Conservation (phyloP, 2,329 filamentous ascomycete genomes). For the Ceratocystis harringtonii region DNA sequence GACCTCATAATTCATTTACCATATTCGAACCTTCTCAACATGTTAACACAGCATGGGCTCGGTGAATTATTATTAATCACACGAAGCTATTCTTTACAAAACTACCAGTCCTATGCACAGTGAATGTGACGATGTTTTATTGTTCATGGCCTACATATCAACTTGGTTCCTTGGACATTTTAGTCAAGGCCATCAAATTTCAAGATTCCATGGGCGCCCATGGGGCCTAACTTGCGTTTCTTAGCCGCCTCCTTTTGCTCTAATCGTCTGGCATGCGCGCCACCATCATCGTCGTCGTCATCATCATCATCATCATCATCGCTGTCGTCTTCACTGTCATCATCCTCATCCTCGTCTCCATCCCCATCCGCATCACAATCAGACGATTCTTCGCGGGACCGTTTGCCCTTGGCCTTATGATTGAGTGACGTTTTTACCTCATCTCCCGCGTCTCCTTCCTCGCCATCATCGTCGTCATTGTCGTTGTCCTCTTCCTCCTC, state of each 20-base stretch:
- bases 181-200: slow-evolving; percentile 35
- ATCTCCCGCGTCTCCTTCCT: slow-evolving; percentile 20
- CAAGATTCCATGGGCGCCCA: slow-evolving; percentile 37
- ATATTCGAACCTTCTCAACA: too few species aligned
- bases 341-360: slow-evolving; percentile 29
- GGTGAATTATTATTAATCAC: too few species aligned
- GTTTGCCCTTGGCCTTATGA: slow-evolving; percentile 11
- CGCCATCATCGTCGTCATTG: slow-evolving; percentile 28
- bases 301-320: slow-evolving; percentile 29
- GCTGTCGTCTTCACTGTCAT: slow-evolving; percentile 30
- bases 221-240: slow-evolving; percentile 31
- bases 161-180: background rate
- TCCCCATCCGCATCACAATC: slow-evolving; percentile 31
- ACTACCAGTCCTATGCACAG: background rate
- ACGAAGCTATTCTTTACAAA: too few species aligned
- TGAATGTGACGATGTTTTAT: too few species aligned
- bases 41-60: too few species aligned
- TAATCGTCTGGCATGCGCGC: slow-evolving; percentile 4
- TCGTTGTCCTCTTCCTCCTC: slow-evolving; percentile 30
- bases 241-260: slow-evolving; percentile 24
- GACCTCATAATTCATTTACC: background rate
- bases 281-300: slow-evolving; percentile 18
- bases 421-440: slow-evolving; percentile 20
- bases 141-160: background rate
- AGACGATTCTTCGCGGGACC: background rate